Base-by-base conservation (phyloP, 768 basidiomycete genomes). In the Boletus vinaceobasis region DNA sequence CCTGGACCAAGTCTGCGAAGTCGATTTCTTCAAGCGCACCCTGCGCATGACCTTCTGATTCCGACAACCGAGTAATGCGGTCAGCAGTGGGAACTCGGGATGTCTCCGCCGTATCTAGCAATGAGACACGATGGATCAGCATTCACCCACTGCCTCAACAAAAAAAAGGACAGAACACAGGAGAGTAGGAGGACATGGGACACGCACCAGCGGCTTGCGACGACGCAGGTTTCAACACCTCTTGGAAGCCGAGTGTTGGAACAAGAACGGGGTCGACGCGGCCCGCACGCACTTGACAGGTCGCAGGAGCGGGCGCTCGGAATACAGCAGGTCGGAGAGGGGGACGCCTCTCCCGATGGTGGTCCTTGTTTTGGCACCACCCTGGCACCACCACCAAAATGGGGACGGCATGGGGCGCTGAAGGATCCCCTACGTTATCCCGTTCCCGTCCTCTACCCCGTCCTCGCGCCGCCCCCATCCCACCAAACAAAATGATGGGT, bases 271-370 rank as follows among this genome's bases (percentile, higher is more conserved):
- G 2, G 79, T 81, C 40, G 77, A 48, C 11, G 77, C 73, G 0
- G 86, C 82, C n/a, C 75, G 82, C 13, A 92, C 87, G 59, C 92
- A 92, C 13, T 71, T 71, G 59, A 93, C 73, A 0, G 89, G 90
- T n/a, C 75, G 74, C 17, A 91, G 73, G 0, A 83, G 72, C 2
- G 87, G 88, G 29, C 89, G 72, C 37, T 83, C 79, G 26, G 77
- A 70, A 55, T 80, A 76, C 7, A 88, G 72, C 40, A 85, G 62
- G 23, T 73, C 76, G 1, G 86, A 87, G 17, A 87, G 71, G 5
- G 84, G 73, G 3, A 77, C 77, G 43, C 77, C 74, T 35, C 68
- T 68, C 14, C 51, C 52, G 43, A 56, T 9, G 10, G 17, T 19
- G 8, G 43, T 7, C n/a, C 21, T 50, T 46, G 29, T 2, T 37